These are phyloP conservation scores for Hypoxylon lienhwacheense DNA, from an alignment of 495 filamentous ascomycete species.

Conservation along the genomic window DNA sequence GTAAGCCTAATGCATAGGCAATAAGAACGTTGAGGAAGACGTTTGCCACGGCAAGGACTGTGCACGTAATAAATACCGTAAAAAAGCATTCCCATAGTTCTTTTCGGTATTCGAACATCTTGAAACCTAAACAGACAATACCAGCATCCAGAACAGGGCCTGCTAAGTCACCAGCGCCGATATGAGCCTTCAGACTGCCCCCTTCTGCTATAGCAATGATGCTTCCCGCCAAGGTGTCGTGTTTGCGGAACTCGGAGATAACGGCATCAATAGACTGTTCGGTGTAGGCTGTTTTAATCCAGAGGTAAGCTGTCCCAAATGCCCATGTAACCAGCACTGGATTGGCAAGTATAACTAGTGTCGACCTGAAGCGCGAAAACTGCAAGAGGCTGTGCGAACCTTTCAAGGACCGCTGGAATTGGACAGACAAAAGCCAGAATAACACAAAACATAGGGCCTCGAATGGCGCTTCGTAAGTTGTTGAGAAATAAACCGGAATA, in stretches of 20 bases:
- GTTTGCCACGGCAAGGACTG: constrained; percentile 39
- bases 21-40: constrained; percentile 43
- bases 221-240: constrained; percentile 41
- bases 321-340: constrained; percentile 49
- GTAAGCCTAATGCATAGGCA: constrained; percentile 40
- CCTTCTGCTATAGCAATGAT: constrained; percentile 28
- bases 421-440: constrained; percentile 46
- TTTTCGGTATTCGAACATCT: constrained; percentile 50
- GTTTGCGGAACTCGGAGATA: constrained; percentile 40
- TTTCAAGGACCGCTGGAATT: constrained; percentile 44
- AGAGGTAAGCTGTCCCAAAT: constrained; percentile 44
- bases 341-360: constrained; percentile 44
- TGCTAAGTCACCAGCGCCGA: constrained; percentile 50
- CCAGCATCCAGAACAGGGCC: constrained; percentile 49
- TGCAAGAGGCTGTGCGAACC: constrained; percentile 17
- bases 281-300: constrained; percentile 39
- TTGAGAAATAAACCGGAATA: constrained; percentile 29
- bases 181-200: constrained; percentile 12
- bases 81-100: constrained; percentile 45
- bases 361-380: constrained; percentile 28
- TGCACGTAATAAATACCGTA: constrained; percentile 40
- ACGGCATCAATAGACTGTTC: constrained; percentile 27
- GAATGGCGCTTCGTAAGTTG: constrained; percentile 35
- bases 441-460: constrained; percentile 43
- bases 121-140: constrained; percentile 50